Evolutionary conservation across 768 basidiomycete species (phyloP).

Genomic region (Lactifluus subvellereus): DNA sequence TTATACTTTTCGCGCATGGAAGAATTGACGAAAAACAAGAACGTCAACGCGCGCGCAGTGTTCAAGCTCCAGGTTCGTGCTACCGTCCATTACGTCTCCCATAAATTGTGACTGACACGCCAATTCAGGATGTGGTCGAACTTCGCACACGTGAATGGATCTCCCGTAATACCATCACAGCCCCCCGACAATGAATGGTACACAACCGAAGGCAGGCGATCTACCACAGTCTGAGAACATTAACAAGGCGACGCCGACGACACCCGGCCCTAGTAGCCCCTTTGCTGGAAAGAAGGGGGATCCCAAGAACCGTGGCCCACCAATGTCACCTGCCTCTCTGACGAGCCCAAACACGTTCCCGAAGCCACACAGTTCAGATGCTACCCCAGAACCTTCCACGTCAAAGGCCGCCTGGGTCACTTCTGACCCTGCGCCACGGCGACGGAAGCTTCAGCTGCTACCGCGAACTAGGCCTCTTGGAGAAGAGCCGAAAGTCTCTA

Average conservation of each 20-base stretch:
- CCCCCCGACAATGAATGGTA: conserved; percentile 72
- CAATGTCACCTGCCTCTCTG: conserved; percentile 45
- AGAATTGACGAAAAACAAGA: conserved; percentile 65
- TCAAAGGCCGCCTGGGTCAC: conserved; percentile 44
- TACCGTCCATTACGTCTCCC: not conserved
- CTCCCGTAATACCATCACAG: conserved; percentile 60
- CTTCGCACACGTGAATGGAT: conserved; percentile 81
- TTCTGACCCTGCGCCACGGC: conserved; percentile 47
- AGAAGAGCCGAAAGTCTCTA: conserved; percentile 33
- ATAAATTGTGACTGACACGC: conserved; percentile 6
- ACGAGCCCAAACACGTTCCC: conserved; percentile 81
- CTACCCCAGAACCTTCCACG: conserved; percentile 42
- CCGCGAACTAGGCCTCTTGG: conserved; percentile 68
- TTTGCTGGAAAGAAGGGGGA: conserved; percentile 69
- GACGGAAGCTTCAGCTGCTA: conserved; percentile 66
- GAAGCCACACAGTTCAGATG: conserved; percentile 63
- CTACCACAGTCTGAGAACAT: conserved; percentile 87
- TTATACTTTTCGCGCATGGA: conserved; percentile 92
- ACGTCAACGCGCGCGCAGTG: conserved; percentile 81
- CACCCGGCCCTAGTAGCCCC: conserved; percentile 69
- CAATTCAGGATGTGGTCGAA: conserved; percentile 78
- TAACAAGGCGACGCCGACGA: conserved; percentile 55
- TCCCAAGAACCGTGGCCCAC: conserved; percentile 53
- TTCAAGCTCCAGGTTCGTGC: conserved; percentile 87
- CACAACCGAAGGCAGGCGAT: conserved; percentile 76